A percentile compares a stretch with the other conserved stretches of the same genome.
Conservation (phyloP, 768 basidiomycete genomes). For the Antrodiella citrinella region DNA sequence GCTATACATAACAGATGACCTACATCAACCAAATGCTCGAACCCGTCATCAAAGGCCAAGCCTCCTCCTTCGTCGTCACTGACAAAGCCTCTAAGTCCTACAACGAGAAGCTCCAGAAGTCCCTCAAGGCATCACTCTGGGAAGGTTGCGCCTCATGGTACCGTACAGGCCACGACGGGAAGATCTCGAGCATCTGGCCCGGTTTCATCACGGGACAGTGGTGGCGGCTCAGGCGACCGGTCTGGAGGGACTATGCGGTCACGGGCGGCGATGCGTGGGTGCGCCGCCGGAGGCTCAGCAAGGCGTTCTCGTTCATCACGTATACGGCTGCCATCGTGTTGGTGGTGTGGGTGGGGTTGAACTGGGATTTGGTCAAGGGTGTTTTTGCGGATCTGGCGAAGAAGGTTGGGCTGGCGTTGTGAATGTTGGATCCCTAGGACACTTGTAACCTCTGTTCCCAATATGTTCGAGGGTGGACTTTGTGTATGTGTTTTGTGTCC, state of each 20-base stretch:
- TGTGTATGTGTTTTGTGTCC: no score
- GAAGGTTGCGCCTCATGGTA: slow-evolving; percentile 10
- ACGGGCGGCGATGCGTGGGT: slow-evolving; percentile 3
- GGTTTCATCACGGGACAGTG: slow-evolving; percentile 6
- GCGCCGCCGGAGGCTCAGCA: no score
- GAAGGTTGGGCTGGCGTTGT: no score
- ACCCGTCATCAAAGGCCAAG: slow-evolving; percentile 9
- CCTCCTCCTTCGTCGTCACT: slow-evolving; percentile 17
- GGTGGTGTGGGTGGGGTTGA: no score
- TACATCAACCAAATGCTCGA: slow-evolving; percentile 12
- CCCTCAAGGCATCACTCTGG: neutral
- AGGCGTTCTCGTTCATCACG: no score
- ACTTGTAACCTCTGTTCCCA: no score
- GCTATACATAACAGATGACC: slow-evolving; percentile 4
- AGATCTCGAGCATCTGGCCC: slow-evolving; percentile 11
- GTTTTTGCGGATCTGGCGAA: no score
- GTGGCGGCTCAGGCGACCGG: slow-evolving; percentile 7
- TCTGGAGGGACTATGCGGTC: slow-evolving; percentile 9
- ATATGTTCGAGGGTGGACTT: no score
- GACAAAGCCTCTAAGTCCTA: slow-evolving; percentile 11
- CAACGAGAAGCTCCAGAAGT: slow-evolving; percentile 19
- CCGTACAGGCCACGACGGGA: slow-evolving; percentile 5
- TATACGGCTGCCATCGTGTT: no score
- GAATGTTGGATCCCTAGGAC: no score
- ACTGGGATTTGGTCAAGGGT: no score